Conservation (phyloP, 495 filamentous ascomycete genomes). For the Pyrenula aspistea region DNA sequence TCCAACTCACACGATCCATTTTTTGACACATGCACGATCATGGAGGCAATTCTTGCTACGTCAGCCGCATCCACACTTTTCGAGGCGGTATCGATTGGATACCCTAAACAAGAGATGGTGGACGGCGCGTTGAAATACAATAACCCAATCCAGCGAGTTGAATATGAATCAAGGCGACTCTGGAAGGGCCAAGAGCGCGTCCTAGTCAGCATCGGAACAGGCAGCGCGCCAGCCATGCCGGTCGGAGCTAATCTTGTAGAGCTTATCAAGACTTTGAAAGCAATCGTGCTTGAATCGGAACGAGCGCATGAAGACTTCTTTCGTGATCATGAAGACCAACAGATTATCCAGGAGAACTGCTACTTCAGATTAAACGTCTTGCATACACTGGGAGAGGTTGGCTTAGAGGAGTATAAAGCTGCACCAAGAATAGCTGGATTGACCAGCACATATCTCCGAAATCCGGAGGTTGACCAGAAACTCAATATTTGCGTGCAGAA, state of each 20-base stretch:
- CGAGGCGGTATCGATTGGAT: conserved; percentile 5
- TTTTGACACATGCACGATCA: conserved; percentile 2
- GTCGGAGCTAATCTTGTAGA: background rate
- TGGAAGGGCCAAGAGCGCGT: background rate
- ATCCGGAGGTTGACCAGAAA: no score
- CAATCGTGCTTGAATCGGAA: background rate
- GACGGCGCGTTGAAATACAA: conserved; percentile 4
- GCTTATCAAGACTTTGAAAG: background rate
- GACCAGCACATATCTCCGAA: background rate
- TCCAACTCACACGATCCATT: no score
- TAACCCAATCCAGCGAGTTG: conserved; percentile 2
- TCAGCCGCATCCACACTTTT: conserved; percentile 8
- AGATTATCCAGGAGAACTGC: background rate
- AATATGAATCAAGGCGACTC: background rate
- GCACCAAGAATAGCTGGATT: background rate
- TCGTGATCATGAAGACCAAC: background rate
- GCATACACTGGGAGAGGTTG: background rate
- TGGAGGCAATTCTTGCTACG: conserved; percentile 5
- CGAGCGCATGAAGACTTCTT: background rate
- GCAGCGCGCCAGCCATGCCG: background rate
- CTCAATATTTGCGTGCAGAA: no score
- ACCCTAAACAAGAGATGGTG: background rate
- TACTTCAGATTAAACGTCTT: background rate
- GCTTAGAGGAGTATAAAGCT: background rate
- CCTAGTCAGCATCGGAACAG: background rate